Evolutionary conservation across 2,329 filamentous ascomycete species (phyloP).

Genomic region (Diplodia sapinea): DNA sequence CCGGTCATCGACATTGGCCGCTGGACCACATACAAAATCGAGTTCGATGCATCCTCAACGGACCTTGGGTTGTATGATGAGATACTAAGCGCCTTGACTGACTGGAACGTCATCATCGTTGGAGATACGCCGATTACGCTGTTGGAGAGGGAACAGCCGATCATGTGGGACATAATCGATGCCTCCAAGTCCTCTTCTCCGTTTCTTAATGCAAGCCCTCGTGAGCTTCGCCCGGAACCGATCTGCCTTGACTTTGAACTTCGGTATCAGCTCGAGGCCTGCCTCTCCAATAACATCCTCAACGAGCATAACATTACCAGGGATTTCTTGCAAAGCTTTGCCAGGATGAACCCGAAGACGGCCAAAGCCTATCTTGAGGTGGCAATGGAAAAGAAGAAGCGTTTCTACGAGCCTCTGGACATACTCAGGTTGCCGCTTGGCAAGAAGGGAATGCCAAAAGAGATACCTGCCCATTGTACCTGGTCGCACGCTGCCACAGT

Average conservation of each 20-base stretch:
- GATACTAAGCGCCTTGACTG: slow-evolving; percentile 63
- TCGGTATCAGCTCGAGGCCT: slow-evolving; percentile 90
- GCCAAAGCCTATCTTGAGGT: slow-evolving; percentile 76
- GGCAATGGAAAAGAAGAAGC: slow-evolving; percentile 67
- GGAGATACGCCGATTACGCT: slow-evolving; percentile 53
- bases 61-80: slow-evolving; percentile 46
- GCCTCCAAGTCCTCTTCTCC: background rate
- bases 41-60: slow-evolving; percentile 49
- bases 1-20: slow-evolving; percentile 51
- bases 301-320: slow-evolving; percentile 74
- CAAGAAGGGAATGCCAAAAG: slow-evolving; percentile 52
- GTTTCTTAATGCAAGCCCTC: background rate
- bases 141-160: slow-evolving; percentile 33
- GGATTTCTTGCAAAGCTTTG: slow-evolving; percentile 70
- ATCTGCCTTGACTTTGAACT: slow-evolving; percentile 68
- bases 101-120: slow-evolving; percentile 72
- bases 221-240: background rate
- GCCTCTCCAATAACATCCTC: slow-evolving; percentile 78
- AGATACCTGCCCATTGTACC: slow-evolving; percentile 73
- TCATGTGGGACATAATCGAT: slow-evolving; percentile 40
- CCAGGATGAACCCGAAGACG: slow-evolving; percentile 55
- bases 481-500: slow-evolving; percentile 77
- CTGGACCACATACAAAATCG: slow-evolving; percentile 67
- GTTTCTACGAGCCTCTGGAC: slow-evolving; percentile 71
- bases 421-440: slow-evolving; percentile 65